Evolutionary conservation across 1,284 basidiomycete species (phyloP).

Genomic region (Malassezia vespertilionis): DNA sequence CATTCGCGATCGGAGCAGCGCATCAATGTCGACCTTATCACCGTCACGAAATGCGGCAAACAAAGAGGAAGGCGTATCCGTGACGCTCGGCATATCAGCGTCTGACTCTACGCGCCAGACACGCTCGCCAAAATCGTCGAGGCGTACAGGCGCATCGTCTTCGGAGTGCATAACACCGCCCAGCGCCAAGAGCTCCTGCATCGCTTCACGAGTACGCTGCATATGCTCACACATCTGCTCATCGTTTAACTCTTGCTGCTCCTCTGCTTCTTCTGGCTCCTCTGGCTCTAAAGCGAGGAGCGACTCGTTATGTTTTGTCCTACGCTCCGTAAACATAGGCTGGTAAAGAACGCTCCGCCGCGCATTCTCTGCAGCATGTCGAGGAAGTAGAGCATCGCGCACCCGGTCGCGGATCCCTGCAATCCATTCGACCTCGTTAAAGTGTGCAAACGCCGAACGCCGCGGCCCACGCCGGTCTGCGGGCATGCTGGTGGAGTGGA

Average conservation of each 20-base stretch:
- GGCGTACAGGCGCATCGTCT: neutral
- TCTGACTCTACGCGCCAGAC: conserved; percentile 15
- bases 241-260: neutral
- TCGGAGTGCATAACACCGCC: conserved; percentile 12
- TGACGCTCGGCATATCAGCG: neutral
- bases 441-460: conserved; percentile 13
- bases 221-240: conserved; percentile 2
- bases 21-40: conserved; percentile 11
- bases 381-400: neutral
- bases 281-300: neutral
- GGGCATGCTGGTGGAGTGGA: conserved; percentile 2
- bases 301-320: neutral
- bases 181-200: conserved; percentile 9
- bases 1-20: conserved; percentile 6
- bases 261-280: conserved; percentile 7
- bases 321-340: too few species aligned
- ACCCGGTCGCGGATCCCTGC: conserved; percentile 8
- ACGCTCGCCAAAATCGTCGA: conserved; percentile 13
- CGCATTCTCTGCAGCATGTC: conserved; percentile 14
- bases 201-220: conserved; percentile 4
- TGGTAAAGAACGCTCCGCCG: too few species aligned
- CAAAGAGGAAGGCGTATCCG: conserved; percentile 1
- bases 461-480: neutral
- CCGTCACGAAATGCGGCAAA: conserved; percentile 5
- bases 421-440: conserved; percentile 11